phyloP scores from a whole-genome alignment of 2,329 filamentous ascomycete genomes.

The Penicillium sp. region DNA sequence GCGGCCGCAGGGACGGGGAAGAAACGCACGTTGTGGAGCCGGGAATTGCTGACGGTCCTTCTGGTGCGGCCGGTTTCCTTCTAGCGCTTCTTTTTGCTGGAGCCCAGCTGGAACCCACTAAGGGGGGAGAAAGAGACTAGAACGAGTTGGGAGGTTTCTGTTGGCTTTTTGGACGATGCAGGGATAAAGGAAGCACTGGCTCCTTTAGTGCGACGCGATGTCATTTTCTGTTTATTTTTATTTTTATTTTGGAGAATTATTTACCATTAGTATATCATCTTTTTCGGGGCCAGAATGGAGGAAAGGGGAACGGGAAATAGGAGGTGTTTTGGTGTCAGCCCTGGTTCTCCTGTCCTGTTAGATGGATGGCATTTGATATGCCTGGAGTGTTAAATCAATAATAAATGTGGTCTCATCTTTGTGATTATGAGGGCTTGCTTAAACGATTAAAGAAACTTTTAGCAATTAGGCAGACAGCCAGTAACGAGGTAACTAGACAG shows the following conservation, averaged over 20 bases:
- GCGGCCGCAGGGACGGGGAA: slow-evolving; percentile 34
- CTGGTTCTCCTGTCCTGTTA: background rate
- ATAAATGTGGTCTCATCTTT: background rate
- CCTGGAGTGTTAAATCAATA: background rate
- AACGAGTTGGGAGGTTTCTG: slow-evolving; percentile 8
- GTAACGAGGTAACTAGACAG: background rate
- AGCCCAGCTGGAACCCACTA: slow-evolving; percentile 17
- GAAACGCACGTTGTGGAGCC: slow-evolving; percentile 40
- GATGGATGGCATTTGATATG: background rate
- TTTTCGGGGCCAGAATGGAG: background rate
- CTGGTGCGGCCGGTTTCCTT: slow-evolving; percentile 40
- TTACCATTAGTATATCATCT: too few relatives aligned
- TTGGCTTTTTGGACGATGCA: slow-evolving; percentile 8
- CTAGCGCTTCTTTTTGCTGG: slow-evolving; percentile 32
- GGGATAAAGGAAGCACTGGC: background rate
- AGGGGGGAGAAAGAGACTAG: slow-evolving; percentile 21
- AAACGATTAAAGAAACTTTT: background rate
- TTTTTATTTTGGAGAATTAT: background rate
- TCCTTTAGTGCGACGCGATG: background rate
- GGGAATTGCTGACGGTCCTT: slow-evolving; percentile 35
- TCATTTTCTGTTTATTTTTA: background rate
- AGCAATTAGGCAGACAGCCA: slow-evolving; percentile 1
- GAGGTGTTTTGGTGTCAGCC: background rate
- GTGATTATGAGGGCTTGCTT: background rate
- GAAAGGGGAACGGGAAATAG: background rate